Evolutionary conservation across 2,329 filamentous ascomycete genomes (phyloP).

Genomic region (Botryotinia narcissicola): DNA sequence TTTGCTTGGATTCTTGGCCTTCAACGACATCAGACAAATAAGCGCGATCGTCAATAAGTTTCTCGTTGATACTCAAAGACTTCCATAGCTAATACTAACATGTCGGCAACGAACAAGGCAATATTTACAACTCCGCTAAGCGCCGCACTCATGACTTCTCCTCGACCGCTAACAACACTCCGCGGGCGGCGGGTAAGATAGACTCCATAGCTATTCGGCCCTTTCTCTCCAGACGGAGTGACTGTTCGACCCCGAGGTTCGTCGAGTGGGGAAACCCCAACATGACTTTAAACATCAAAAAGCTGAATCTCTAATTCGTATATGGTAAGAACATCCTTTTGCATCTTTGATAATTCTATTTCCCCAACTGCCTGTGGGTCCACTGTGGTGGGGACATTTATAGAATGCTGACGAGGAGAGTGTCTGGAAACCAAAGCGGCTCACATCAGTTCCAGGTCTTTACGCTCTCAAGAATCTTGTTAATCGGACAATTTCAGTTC

Average conservation of each 20-base stretch:
- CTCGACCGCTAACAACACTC: not conserved
- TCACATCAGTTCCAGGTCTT: not conserved
- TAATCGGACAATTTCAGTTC: not conserved
- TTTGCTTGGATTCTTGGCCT: not conserved
- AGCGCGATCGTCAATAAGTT: not conserved
- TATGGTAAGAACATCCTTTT: not conserved
- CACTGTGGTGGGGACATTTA: not conserved
- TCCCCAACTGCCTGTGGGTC: not conserved
- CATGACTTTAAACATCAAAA: not conserved
- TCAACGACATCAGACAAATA: not conserved
- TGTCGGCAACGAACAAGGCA: not conserved
- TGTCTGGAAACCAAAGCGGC: not conserved
- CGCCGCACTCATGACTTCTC: not conserved
- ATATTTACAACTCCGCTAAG: not conserved
- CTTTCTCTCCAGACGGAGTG: slow-evolving; percentile 15
- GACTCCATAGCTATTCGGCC: not conserved
- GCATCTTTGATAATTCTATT: not conserved
- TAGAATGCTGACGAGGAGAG: not conserved
- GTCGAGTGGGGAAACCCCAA: slow-evolving; percentile 1
- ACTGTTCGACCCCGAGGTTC: slow-evolving; percentile 10
- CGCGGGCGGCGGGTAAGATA: not conserved
- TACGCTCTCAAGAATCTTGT: not conserved
- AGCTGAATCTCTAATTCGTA: not conserved
- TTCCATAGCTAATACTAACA: not conserved
- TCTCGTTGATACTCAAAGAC: not conserved